Conservation (phyloP, 148 eudicot genomes). For the Nyssa sinensis region DNA sequence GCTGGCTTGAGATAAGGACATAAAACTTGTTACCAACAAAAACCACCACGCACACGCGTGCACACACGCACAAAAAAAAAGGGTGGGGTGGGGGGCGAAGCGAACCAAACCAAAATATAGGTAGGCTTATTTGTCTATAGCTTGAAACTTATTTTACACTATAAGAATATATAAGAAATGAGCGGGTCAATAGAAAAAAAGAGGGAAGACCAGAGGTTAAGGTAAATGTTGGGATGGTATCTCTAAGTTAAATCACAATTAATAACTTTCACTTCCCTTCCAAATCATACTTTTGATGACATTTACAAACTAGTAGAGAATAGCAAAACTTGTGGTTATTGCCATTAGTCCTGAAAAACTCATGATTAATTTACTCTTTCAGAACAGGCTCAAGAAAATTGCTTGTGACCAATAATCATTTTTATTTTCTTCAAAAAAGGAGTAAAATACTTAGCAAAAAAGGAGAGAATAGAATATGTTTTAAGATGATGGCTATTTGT, state of each 20-base stretch:
- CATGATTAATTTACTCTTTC: too few species aligned
- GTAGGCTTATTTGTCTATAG: neutral
- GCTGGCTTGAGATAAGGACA: neutral
- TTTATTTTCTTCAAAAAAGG: neutral
- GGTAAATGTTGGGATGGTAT: neutral
- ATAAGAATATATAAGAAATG: neutral
- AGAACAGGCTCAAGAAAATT: too few species aligned
- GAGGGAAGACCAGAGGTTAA: neutral
- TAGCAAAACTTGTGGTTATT: too few species aligned
- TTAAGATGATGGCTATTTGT: constrained; percentile 10
- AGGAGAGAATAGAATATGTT: neutral
- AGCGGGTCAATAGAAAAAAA: neutral
- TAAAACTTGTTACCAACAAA: neutral
- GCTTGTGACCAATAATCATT: neutral
- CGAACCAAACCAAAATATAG: neutral
- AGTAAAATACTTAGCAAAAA: too few species aligned
- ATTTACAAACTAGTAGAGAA: too few species aligned
- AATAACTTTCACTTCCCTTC: neutral
- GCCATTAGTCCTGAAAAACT: too few species aligned
- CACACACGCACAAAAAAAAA: too few species aligned
- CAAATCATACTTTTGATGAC: too few species aligned
- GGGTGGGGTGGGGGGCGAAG: too few species aligned
- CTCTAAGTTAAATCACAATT: neutral
- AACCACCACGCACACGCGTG: too few species aligned
- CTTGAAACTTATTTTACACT: neutral